Evolutionary conservation across 148 eudicot species (phyloP).

Genomic region (Chenopodium formosanum): DNA sequence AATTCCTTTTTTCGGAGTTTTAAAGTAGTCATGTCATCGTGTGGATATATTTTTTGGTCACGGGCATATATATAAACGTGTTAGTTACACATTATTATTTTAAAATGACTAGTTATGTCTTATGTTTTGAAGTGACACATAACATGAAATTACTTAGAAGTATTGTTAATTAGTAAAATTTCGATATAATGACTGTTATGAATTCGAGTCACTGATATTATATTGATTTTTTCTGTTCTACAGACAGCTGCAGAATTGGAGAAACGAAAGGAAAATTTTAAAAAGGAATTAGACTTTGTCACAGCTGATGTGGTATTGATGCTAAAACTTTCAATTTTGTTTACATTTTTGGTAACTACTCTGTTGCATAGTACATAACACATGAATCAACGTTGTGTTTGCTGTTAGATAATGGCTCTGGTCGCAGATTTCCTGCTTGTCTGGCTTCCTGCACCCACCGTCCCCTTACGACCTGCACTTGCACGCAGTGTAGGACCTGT

Average conservation of each 20-base stretch:
- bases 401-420: slow-evolving; percentile 83
- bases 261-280: slow-evolving; percentile 69
- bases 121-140: neutral
- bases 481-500: slow-evolving; percentile 60
- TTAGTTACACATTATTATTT: neutral
- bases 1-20: too few species aligned
- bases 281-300: slow-evolving; percentile 87
- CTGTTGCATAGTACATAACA: neutral
- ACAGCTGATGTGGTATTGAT: slow-evolving; percentile 83
- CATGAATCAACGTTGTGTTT: slow-evolving; percentile 16
- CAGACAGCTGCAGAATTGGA: slow-evolving; percentile 86
- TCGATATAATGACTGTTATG: neutral
- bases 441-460: slow-evolving; percentile 95
- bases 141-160: neutral
- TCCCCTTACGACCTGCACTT: slow-evolving; percentile 74
- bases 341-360: neutral
- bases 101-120: neutral
- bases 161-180: neutral
- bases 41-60: too few species aligned
- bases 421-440: slow-evolving; percentile 97
- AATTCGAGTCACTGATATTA: neutral
- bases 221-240: slow-evolving; percentile 4
- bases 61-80: too few species aligned
- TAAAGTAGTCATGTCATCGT: too few species aligned
- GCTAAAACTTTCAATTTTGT: neutral